Base-by-base conservation (phyloP, 228 moss, liverwort and hornwort species). In the Sphagnum fallax region DNA sequence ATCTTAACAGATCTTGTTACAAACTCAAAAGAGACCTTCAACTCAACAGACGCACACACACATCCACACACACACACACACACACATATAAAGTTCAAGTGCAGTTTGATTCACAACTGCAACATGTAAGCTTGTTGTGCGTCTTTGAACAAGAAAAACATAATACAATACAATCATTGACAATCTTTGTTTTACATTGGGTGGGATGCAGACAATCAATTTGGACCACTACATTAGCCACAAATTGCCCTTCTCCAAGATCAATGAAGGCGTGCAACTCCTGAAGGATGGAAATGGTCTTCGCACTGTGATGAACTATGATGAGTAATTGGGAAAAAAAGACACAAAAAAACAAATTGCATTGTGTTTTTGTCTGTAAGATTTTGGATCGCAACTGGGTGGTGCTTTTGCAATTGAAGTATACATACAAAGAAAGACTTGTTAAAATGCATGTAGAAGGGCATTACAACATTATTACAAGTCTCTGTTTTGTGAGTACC, bases 171-270 rank as follows among this genome's bases (percentile, higher is more conserved):
- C 55, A 55, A 12, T 8, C 12, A 55, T 12, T 55, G 12, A 55
- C 55, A 55, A 55, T 8, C 55, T 55, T 8, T 55, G 9, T 55
- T 55, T 55, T 8, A 55, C 4, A 1, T 16, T 66, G 66, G 6
- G 66, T 10, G 10, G 69, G 32, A 32, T 14, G 63, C 73, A 85
- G 85, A 70, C 71, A 62, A 76, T 79, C 67, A 72, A 77, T 47
- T 69, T 83, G 5, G 83, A 83, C 55, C 76, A 83, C 12, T 83
- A 83, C 70, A 76, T 83, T n/a, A 79, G 74, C 15, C 76, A 83
- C 74, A 79, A 47, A 62, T 50, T 74, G 72, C 79, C 83, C 6
- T 83, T 83, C 63, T 79, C 74, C 53, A 18, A 83, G 65, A 83
- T 83, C 68, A 75, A 77, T 67, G 65, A 83, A 63, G 83, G 67